Percentiles rank a stretch among this genome's conserved stretches.
Conservation (phyloP, 129 eudicot species). For the Chrysanthemum makinoi region DNA sequence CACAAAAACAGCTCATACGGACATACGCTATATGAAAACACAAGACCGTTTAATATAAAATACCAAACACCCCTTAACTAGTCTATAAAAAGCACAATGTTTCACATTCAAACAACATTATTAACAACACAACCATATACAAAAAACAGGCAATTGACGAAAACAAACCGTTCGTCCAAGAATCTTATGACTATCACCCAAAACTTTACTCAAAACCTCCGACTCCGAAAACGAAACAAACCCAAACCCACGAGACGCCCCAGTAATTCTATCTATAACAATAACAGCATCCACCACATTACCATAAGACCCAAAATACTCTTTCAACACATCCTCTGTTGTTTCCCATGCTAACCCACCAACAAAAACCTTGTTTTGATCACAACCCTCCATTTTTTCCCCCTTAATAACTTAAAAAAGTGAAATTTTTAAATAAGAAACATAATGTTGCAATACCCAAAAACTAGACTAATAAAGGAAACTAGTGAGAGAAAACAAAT, state of each 20-base stretch:
- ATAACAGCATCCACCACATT: conserved; percentile 48
- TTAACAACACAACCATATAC: background rate
- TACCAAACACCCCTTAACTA: too few species aligned
- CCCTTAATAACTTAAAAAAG: background rate
- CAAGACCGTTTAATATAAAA: too few species aligned
- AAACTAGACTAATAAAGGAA: too few species aligned
- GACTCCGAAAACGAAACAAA: conserved; percentile 67
- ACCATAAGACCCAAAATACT: conserved; percentile 61
- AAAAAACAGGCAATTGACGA: background rate
- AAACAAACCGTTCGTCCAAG: conserved; percentile 65
- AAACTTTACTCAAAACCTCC: conserved; percentile 53
- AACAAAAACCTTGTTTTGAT: conserved; percentile 67
- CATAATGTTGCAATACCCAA: too few species aligned
- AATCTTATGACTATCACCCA: conserved; percentile 54
- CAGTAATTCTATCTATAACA: conserved; percentile 61
- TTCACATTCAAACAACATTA: background rate
- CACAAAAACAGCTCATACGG: too few species aligned
- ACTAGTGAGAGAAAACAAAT: too few species aligned
- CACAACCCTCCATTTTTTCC: conserved; percentile 47
- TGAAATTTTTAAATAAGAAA: too few species aligned
- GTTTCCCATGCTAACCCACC: conserved; percentile 89
- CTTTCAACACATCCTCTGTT: conserved; percentile 46
- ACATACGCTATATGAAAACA: too few species aligned
- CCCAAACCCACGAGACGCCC: conserved; percentile 77
- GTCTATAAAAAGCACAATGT: background rate